Percentiles rank a stretch among this genome's conserved stretches.
Evolutionary conservation across 2,329 filamentous ascomycete species (phyloP).

Genomic region (Alternaria sp.): DNA sequence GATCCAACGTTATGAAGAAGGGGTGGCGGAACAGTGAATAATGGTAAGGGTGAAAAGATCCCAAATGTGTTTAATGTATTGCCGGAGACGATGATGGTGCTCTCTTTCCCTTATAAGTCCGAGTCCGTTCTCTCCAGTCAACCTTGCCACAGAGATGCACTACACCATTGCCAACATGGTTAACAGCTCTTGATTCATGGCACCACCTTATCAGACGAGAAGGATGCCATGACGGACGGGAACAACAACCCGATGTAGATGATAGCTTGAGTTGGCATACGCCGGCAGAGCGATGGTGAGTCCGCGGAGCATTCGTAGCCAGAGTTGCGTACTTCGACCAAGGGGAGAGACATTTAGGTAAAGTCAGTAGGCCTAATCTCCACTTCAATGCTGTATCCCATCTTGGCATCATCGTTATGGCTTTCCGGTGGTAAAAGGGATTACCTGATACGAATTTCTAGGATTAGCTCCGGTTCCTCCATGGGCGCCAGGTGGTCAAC

Average conservation of each 20-base stretch:
- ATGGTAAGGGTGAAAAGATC: neutral
- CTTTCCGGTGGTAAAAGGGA: too few species aligned
- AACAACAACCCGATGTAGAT: neutral
- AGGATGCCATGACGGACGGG: neutral
- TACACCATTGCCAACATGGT: neutral
- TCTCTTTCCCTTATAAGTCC: neutral
- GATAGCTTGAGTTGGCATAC: neutral
- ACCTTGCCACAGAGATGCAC: neutral
- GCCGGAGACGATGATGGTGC: neutral
- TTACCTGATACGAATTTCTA: too few species aligned
- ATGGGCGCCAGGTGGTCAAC: too few species aligned
- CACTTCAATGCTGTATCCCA: too few species aligned
- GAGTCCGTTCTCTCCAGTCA: neutral
- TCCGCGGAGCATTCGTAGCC: neutral
- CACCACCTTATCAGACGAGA: neutral
- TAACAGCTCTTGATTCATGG: neutral
- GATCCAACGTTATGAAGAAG: neutral
- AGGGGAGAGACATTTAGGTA: too few species aligned
- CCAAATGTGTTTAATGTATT: neutral
- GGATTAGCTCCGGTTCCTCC: too few species aligned
- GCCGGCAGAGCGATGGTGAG: neutral
- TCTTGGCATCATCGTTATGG: too few species aligned
- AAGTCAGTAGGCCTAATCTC: too few species aligned
- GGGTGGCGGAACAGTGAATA: neutral
- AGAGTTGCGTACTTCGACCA: neutral